Percentiles rank a stretch among this genome's conserved stretches.
Evolutionary conservation across 2,329 filamentous ascomycete genomes (phyloP).

Genomic region (Trichoderma polysporum): DNA sequence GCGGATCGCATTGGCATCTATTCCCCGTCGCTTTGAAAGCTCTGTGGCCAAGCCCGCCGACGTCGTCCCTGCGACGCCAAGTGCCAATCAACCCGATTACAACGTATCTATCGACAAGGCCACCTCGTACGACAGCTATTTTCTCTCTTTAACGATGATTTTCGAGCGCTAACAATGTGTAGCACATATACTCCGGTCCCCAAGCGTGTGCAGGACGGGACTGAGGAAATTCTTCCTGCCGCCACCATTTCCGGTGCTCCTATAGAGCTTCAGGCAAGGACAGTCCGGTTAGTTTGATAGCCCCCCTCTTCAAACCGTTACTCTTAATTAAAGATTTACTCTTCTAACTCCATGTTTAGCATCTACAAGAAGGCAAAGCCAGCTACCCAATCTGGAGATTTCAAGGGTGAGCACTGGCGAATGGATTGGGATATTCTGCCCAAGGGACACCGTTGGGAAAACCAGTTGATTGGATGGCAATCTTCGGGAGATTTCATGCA

Average conservation of each 20-base stretch:
- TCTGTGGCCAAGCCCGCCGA: slow-evolving; percentile 44
- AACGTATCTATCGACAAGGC: slow-evolving; percentile 78
- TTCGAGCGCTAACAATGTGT: slow-evolving; percentile 5
- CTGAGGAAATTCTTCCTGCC: slow-evolving; percentile 77
- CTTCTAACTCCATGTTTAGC: slow-evolving; percentile 46
- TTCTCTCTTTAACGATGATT: neutral
- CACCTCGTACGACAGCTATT: slow-evolving; percentile 66
- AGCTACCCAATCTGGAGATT: slow-evolving; percentile 92
- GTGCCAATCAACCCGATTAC: slow-evolving; percentile 75
- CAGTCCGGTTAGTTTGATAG: slow-evolving; percentile 70
- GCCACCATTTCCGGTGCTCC: slow-evolving; percentile 90
- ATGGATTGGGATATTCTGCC: slow-evolving; percentile 97
- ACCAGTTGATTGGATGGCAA: slow-evolving; percentile 97
- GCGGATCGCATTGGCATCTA: slow-evolving; percentile 41
- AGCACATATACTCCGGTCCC: slow-evolving; percentile 91
- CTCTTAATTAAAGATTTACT: neutral
- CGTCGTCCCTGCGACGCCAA: slow-evolving; percentile 39
- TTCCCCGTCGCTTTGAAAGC: slow-evolving; percentile 57
- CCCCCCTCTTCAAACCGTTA: neutral
- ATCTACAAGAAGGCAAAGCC: slow-evolving; percentile 91
- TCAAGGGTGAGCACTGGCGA: slow-evolving; percentile 82
- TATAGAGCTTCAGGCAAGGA: slow-evolving; percentile 87
- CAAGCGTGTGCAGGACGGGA: slow-evolving; percentile 85
- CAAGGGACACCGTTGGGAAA: slow-evolving; percentile 98
- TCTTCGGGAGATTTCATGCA: slow-evolving; percentile 95